These are phyloP conservation scores for Ustanciosporium gigantosporum DNA, from an alignment of 1,284 basidiomycete genomes.

Conservation along the genomic window DNA sequence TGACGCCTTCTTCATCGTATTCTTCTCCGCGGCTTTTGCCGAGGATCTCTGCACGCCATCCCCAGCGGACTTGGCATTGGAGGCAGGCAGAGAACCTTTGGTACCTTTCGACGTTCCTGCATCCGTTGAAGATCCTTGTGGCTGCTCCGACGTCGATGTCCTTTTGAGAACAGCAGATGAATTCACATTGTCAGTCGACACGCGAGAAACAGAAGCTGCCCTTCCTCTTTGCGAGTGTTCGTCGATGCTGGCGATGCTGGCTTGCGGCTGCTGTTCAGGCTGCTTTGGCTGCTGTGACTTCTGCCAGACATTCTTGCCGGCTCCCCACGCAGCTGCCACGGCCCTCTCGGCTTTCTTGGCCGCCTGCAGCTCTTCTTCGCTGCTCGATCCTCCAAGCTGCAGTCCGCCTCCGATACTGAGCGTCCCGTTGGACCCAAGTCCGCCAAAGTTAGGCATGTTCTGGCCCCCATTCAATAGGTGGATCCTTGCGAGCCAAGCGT, in stretches of 20 bases:
- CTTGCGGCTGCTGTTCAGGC: background rate
- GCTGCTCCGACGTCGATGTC: no score
- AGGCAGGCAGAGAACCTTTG: no score
- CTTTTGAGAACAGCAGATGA: no score
- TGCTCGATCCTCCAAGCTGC: background rate
- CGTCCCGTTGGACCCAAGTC: conserved; percentile 17
- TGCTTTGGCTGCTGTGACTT: conserved; percentile 20
- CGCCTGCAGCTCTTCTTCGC: conserved; percentile 21
- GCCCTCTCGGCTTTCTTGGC: conserved; percentile 39
- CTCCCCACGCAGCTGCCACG: conserved; percentile 38
- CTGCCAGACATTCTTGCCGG: conserved; percentile 34
- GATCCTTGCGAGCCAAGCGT: conserved; percentile 53
- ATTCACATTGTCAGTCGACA: no score
- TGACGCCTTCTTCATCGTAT: background rate
- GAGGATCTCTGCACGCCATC: no score
- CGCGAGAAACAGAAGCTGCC: no score
- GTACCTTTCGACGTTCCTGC: no score
- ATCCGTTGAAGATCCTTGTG: no score
- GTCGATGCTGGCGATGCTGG: background rate
- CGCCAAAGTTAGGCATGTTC: conserved; percentile 37
- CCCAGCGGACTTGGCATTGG: no score
- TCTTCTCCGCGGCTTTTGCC: conserved; percentile 6
- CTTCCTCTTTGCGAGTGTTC: no score
- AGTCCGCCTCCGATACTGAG: conserved; percentile 1
- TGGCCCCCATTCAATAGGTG: conserved; percentile 55